Evolutionary conservation across 805 yeast genomes (phyloP).

Genomic region (Kazachstania martiniae): DNA sequence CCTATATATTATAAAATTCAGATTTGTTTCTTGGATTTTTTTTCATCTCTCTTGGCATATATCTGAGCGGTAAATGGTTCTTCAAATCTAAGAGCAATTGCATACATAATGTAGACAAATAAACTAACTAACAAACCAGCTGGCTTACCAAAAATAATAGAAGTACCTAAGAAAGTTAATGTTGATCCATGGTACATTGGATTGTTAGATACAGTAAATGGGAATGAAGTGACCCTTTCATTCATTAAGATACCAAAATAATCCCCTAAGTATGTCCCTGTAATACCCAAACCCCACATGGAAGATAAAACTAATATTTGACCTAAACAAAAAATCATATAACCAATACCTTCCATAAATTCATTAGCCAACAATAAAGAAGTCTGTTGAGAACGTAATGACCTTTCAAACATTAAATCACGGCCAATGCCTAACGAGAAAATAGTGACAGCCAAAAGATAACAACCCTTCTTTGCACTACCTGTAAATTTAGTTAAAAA

Average conservation of each 20-base stretch:
- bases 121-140: conserved; percentile 69
- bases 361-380: conserved; percentile 40
- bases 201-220: conserved; percentile 81
- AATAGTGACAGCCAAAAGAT: conserved; percentile 69
- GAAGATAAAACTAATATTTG: conserved; percentile 72
- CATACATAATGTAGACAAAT: conserved; percentile 73
- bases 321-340: conserved; percentile 50
- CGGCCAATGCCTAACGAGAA: conserved; percentile 77
- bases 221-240: conserved; percentile 82
- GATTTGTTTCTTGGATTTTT: conserved; percentile 11
- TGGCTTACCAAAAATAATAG: conserved; percentile 80
- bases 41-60: conserved; percentile 59
- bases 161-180: conserved; percentile 81
- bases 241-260: conserved; percentile 94
- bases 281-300: conserved; percentile 87
- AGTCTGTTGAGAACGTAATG: conserved; percentile 62
- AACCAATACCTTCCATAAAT: conserved; percentile 41
- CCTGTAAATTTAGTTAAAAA: conserved; percentile 65
- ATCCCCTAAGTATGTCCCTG: conserved; percentile 95
- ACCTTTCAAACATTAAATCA: conserved; percentile 63
- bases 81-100: conserved; percentile 75
- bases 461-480: conserved; percentile 69
- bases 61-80: conserved; percentile 94
- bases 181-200: conserved; percentile 97
- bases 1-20: conserved; percentile 1